Evolutionary conservation across 2,329 filamentous ascomycete species (phyloP).

Genomic region (Pseudogymnoascus sp.): DNA sequence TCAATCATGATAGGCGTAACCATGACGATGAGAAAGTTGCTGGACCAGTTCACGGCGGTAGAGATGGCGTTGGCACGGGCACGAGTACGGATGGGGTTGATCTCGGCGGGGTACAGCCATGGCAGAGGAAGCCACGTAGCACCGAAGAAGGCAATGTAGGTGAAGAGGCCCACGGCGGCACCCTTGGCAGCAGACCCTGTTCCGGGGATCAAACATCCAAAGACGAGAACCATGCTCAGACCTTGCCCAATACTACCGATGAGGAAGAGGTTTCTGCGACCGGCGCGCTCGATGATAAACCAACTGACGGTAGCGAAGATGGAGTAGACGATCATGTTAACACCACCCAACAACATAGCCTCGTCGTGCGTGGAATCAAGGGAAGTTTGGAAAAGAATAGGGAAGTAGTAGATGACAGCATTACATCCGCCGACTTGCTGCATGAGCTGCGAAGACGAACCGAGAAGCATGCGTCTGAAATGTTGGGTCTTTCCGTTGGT

Average conservation of each 20-base stretch:
- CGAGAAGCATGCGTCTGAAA: constrained; percentile 44
- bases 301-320: constrained; percentile 45
- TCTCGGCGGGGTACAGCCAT: constrained; percentile 55
- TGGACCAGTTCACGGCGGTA: constrained; percentile 42
- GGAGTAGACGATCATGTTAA: constrained; percentile 48
- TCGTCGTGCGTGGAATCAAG: constrained; percentile 40
- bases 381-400: constrained; percentile 42
- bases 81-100: constrained; percentile 51
- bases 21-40: constrained; percentile 47
- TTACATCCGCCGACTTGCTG: constrained; percentile 43
- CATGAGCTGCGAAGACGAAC: constrained; percentile 42
- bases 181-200: constrained; percentile 25
- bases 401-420: constrained; percentile 39
- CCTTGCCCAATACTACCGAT: constrained; percentile 58
- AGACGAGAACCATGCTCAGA: constrained; percentile 53
- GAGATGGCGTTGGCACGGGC: constrained; percentile 56
- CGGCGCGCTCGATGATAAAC: constrained; percentile 48
- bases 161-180: constrained; percentile 48
- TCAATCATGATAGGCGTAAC: constrained; percentile 33
- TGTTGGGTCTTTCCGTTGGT: constrained; percentile 46
- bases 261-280: constrained; percentile 64
- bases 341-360: constrained; percentile 44
- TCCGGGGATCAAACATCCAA: constrained; percentile 30
- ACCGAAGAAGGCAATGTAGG: constrained; percentile 55
- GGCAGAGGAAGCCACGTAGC: constrained; percentile 53